phyloP scores from a whole-genome alignment of 257 asterid genomes.

The Apocynum venetum region DNA sequence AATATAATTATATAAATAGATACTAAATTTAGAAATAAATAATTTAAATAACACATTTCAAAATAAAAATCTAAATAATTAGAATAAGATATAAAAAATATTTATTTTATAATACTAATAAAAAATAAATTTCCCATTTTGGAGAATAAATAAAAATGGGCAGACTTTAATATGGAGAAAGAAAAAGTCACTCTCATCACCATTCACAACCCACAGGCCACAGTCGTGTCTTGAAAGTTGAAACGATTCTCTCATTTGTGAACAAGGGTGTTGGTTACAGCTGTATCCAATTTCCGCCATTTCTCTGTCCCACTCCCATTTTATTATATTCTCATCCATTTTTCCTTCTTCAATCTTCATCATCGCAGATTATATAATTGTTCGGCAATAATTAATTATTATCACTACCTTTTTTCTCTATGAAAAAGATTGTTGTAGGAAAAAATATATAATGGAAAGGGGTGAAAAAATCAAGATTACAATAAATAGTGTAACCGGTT shows the following conservation, averaged over 20 bases:
- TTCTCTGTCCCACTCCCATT: slow-evolving; percentile 18
- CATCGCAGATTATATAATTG: background rate
- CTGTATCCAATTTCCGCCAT: slow-evolving; percentile 48
- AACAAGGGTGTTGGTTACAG: slow-evolving; percentile 47
- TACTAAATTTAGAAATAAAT: no score
- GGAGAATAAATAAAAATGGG: background rate
- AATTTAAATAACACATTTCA: no score
- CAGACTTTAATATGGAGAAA: background rate
- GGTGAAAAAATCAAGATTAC: background rate
- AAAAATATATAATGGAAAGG: background rate
- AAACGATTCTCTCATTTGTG: slow-evolving; percentile 27
- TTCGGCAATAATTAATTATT: background rate
- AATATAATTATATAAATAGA: no score
- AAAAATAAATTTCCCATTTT: background rate
- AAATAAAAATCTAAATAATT: no score
- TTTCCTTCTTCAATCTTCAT: background rate
- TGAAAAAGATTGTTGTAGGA: background rate
- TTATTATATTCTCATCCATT: background rate
- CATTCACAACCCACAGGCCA: background rate
- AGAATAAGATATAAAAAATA: no score
- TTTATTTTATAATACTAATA: no score
- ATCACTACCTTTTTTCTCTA: background rate
- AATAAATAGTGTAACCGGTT: slow-evolving; percentile 1
- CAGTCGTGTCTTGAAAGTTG: slow-evolving; percentile 18
- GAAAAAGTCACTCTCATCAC: slow-evolving; percentile 31